Evolutionary conservation across 1,284 basidiomycete species (phyloP).

Genomic region (Microbotryum saponariae): DNA sequence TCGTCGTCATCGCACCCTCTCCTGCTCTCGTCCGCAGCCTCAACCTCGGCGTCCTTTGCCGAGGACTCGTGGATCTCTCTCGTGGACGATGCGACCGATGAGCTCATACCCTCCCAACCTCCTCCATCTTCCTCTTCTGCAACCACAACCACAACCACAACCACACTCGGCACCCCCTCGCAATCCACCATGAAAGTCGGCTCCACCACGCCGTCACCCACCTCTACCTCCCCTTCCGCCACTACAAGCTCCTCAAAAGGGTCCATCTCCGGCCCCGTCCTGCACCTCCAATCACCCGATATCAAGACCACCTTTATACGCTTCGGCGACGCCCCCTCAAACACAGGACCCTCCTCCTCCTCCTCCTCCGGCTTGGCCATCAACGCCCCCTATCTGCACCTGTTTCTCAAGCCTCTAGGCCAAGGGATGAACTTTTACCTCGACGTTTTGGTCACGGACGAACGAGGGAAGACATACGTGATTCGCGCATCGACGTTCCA

Average conservation of each 20-base stretch:
- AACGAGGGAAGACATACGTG: background rate
- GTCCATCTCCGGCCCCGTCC: constrained; percentile 2
- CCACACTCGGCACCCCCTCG: background rate
- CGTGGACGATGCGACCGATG: constrained; percentile 11
- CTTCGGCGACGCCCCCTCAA: constrained; percentile 3
- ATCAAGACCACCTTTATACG: constrained; percentile 12
- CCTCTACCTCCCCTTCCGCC: too few relatives aligned
- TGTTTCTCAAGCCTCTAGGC: constrained; percentile 18
- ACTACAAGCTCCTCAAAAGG: background rate
- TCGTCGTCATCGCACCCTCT: constrained; percentile 22
- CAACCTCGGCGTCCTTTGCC: background rate
- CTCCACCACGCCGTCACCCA: background rate
- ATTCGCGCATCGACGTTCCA: constrained; percentile 22
- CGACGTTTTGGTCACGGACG: constrained; percentile 16
- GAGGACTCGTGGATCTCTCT: constrained; percentile 24
- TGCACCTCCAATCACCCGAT: constrained; percentile 27
- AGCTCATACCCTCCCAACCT: background rate
- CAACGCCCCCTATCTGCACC: constrained; percentile 11
- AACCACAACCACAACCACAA: background rate
- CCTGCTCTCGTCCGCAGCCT: constrained; percentile 8
- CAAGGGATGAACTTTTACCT: constrained; percentile 17
- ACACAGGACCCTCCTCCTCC: background rate
- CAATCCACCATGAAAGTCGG: background rate
- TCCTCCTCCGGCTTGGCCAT: constrained; percentile 10
- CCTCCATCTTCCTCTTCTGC: constrained; percentile 4